phyloP scores from a whole-genome alignment of 352 stramenopile species.

The Globisporangium barbulae region DNA sequence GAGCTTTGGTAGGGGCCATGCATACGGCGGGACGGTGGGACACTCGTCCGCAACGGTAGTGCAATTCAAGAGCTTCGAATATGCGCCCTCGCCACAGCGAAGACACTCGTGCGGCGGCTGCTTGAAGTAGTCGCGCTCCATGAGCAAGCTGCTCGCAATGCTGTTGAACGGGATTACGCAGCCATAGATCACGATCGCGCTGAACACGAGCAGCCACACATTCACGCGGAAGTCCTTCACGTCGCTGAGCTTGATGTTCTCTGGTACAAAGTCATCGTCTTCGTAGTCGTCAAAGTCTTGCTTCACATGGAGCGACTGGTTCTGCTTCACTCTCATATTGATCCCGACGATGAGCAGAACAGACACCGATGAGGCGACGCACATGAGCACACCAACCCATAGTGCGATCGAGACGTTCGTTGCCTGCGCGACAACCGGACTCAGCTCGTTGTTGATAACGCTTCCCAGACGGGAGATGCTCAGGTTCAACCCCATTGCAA shows the following conservation, averaged over 20 bases:
- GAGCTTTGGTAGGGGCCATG: conserved; percentile 65
- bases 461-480: conserved; percentile 87
- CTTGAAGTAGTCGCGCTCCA: conserved; percentile 90
- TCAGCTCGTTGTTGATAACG: conserved; percentile 92
- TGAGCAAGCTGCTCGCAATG: conserved; percentile 89
- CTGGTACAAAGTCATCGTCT: not conserved
- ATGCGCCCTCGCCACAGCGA: conserved; percentile 56
- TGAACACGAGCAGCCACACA: conserved; percentile 89
- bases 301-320: conserved; percentile 4
- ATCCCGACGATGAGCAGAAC: conserved; percentile 80
- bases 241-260: conserved; percentile 68
- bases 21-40: conserved; percentile 62
- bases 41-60: conserved; percentile 40
- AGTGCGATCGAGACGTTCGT: conserved; percentile 70
- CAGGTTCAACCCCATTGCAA: conserved; percentile 91
- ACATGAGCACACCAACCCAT: conserved; percentile 87
- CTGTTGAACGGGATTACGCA: conserved; percentile 95
- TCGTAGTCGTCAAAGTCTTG: conserved; percentile 11
- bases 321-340: conserved; percentile 45
- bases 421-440: conserved; percentile 66
- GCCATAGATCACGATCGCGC: conserved; percentile 90
- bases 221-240: conserved; percentile 75
- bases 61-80: conserved; percentile 52
- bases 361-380: conserved; percentile 55
- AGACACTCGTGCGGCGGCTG: conserved; percentile 42